Conservation (phyloP, 768 basidiomycete species). For the Amanita pallidorosea region DNA sequence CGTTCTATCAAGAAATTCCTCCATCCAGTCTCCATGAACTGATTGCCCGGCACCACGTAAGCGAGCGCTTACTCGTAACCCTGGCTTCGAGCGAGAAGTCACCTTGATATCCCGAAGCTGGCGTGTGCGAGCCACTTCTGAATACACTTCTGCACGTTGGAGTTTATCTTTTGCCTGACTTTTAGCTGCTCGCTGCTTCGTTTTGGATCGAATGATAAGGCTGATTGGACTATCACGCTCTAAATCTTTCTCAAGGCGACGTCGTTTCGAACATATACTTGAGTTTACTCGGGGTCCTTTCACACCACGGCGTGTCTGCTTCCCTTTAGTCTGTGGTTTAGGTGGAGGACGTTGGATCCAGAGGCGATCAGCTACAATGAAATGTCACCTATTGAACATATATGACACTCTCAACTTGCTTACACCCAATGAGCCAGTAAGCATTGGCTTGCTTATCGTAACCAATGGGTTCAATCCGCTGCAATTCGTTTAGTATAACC, state of each 20-base stretch:
- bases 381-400: conserved; percentile 1
- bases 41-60: conserved; percentile 60
- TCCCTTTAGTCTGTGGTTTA: conserved; percentile 33
- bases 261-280: conserved; percentile 4
- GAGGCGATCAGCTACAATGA: conserved; percentile 54
- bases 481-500: conserved; percentile 1
- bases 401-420: conserved; percentile 11
- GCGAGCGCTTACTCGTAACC: conserved; percentile 59
- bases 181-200: conserved; percentile 54
- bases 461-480: conserved; percentile 83
- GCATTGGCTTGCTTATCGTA: conserved; percentile 71
- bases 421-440: conserved; percentile 82
- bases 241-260: not conserved
- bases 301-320: conserved; percentile 11
- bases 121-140: conserved; percentile 32
- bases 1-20: conserved; percentile 10
- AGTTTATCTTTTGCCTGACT: conserved; percentile 59
- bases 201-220: not conserved
- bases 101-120: not conserved
- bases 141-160: conserved; percentile 53
- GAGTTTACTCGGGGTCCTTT: conserved; percentile 6
- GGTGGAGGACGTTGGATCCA: conserved; percentile 76
- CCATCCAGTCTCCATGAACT: conserved; percentile 69
- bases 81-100: conserved; percentile 23
- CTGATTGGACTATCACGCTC: not conserved